A percentile compares a stretch with the other conserved stretches of the same genome.
Evolutionary conservation across 148 eudicot genomes (phyloP).

Genomic region (Simmondsia chinensis): DNA sequence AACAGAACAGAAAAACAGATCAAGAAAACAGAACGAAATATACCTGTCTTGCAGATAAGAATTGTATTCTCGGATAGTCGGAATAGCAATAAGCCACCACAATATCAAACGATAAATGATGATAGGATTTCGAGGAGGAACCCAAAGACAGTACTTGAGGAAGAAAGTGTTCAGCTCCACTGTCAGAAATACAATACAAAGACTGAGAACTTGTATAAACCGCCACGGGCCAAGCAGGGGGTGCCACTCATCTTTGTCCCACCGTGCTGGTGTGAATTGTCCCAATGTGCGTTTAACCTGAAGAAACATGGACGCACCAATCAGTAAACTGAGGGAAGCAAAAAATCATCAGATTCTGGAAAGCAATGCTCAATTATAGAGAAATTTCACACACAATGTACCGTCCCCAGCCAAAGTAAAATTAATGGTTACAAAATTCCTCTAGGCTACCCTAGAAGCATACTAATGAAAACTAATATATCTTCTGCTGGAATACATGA

Average conservation of each 20-base stretch:
- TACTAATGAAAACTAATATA: too few species aligned
- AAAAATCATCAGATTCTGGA: not conserved
- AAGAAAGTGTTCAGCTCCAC: constrained; percentile 97
- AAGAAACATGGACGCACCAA: constrained; percentile 7
- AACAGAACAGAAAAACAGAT: too few species aligned
- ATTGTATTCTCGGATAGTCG: constrained; percentile 94
- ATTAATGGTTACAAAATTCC: too few species aligned
- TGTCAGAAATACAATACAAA: constrained; percentile 76
- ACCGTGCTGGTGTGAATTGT: constrained; percentile 94
- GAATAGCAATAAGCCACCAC: constrained; percentile 98
- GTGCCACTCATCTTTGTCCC: constrained; percentile 99
- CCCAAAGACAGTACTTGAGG: constrained; percentile 95
- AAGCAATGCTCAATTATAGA: too few species aligned
- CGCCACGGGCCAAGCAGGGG: constrained; percentile 96
- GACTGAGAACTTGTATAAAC: constrained; percentile 77
- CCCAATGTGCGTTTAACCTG: constrained; percentile 88
- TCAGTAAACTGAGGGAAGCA: not conserved
- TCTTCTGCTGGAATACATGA: too few species aligned
- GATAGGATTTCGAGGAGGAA: constrained; percentile 90
- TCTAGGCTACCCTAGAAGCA: too few species aligned
- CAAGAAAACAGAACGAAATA: not conserved
- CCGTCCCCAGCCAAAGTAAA: too few species aligned
- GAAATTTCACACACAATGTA: too few species aligned
- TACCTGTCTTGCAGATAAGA: constrained; percentile 93
- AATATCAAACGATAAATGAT: constrained; percentile 74